These are phyloP conservation scores for Pyrenochaeta sp. DNA, from an alignment of 2,329 filamentous ascomycete species.

Conservation along the genomic window DNA sequence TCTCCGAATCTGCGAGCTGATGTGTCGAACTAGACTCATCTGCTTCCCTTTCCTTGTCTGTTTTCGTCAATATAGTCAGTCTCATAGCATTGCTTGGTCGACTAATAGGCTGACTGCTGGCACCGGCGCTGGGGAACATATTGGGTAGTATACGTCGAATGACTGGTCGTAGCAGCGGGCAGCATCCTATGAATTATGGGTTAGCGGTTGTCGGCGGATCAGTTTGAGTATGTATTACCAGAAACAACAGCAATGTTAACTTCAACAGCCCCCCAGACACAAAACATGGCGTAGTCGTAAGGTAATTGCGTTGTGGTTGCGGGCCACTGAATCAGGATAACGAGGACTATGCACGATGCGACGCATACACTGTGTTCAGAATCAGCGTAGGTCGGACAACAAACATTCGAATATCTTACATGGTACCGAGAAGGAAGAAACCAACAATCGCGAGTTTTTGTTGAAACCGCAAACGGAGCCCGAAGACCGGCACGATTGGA, in stretches of 20 bases:
- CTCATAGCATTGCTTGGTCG: conserved; percentile 5
- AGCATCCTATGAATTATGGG: neutral
- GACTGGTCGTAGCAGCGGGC: conserved; percentile 5
- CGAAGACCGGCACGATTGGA: conserved; percentile 5
- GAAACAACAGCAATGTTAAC: conserved; percentile 8
- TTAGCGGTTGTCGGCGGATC: neutral
- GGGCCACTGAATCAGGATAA: neutral
- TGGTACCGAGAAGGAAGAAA: conserved; percentile 7
- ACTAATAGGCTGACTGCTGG: conserved; percentile 4
- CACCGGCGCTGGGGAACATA: conserved; percentile 2
- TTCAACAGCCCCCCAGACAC: conserved; percentile 11
- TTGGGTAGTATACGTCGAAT: conserved; percentile 6
- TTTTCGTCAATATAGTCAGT: conserved; percentile 3
- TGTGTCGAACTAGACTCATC: conserved; percentile 7
- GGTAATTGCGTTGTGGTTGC: conserved; percentile 6
- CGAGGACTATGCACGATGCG: conserved; percentile 7
- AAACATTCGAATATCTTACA: conserved; percentile 1
- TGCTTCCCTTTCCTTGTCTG: conserved; percentile 4
- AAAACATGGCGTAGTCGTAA: conserved; percentile 13
- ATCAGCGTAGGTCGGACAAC: neutral
- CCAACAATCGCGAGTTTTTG: conserved; percentile 9
- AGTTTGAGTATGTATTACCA: conserved; percentile 5
- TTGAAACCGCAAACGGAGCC: conserved; percentile 4
- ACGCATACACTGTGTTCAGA: conserved; percentile 4
- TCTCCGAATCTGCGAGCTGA: conserved; percentile 3